Base-by-base conservation (phyloP, 169 alveolate genomes). In the Babesia ovata region DNA sequence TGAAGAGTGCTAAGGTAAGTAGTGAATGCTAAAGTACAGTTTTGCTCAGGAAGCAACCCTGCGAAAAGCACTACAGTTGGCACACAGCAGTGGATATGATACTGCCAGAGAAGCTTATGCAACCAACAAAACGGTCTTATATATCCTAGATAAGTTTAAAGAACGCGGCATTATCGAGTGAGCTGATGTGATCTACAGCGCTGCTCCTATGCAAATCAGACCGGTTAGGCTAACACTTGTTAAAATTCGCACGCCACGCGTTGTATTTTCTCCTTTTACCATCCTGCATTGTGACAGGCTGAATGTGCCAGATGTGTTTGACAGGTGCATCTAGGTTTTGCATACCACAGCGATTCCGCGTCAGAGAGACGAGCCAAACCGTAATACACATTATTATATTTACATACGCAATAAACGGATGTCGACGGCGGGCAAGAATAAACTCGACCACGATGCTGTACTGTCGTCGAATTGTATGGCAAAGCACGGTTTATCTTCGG, bases 71-170 rank as follows among this genome's bases (percentile, higher is more conserved):
- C 59, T 79, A 21, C 53, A 69, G 33, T 45, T 36, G 44, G 87
- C 87, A 13, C 17, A 29, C 33, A 49, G 50, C 8, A 44, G 71
- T 24, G 87, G 87, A 12, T 79, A 79, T 45, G 84, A 79, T 11
- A 44, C 74, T 17, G 87, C 87, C 0, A 48, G 70, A n/a, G 59
- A 69, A 7, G 19, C 53, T 4, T 79, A 67, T 48, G 28, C 22
- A 16, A 50, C 57, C 22, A 28, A 79, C 46, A 62, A 56, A 26
- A 36, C 70, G 48, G 75, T 54, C 21, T 16, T 79, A 22, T 79
- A 79, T 46, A 70, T 79, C 14, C 75, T 79, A 9, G 87, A 79
- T 28, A 79, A 79, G 70, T 52, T 79, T n/a, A 39, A 79, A 16
- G 87, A 79, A 44, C 76, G 66, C 46, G 76, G 76, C 19, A 44